A percentile compares a stretch with the other conserved stretches of the same genome.
Evolutionary conservation across 768 basidiomycete genomes (phyloP).

Genomic region (Tylopilus plumbeoviolaceoides): DNA sequence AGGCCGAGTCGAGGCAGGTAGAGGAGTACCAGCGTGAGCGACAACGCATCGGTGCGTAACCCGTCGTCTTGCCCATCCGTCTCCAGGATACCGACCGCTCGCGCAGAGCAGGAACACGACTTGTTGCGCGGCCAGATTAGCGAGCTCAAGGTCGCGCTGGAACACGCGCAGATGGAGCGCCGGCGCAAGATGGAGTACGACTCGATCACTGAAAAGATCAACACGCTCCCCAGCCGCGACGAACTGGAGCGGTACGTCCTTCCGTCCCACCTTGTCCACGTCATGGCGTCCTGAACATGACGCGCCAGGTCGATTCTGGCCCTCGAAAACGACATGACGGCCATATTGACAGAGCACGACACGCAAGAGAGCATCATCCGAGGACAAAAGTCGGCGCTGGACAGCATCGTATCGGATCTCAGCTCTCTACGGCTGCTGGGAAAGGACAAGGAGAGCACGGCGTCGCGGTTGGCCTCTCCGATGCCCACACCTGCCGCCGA

Average conservation of each 20-base stretch:
- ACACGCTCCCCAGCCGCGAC: conserved; percentile 68
- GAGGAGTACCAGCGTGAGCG: conserved; percentile 77
- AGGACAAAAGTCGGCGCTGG: conserved; percentile 64
- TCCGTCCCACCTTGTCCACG: background rate
- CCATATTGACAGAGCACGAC: conserved; percentile 73
- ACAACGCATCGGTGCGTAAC: conserved; percentile 62
- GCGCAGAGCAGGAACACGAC: conserved; percentile 65
- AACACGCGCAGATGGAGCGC: conserved; percentile 74
- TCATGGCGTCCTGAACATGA: background rate
- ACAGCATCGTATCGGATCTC: conserved; percentile 60
- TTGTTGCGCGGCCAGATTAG: conserved; percentile 66
- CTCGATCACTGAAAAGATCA: conserved; percentile 76
- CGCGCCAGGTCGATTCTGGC: conserved; percentile 55
- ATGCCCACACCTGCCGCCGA: conserved; percentile 51
- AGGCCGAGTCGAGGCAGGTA: conserved; percentile 82
- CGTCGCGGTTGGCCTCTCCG: conserved; percentile 38
- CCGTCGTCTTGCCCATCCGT: background rate
- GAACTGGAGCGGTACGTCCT: conserved; percentile 72
- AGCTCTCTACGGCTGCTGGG: conserved; percentile 60
- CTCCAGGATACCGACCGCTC: background rate
- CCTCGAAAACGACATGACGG: conserved; percentile 74
- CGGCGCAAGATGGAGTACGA: conserved; percentile 85
- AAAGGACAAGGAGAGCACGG: conserved; percentile 53
- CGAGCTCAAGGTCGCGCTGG: conserved; percentile 69
- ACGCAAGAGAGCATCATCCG: conserved; percentile 63